These are phyloP conservation scores for Linanthus parryae DNA, from an alignment of 148 eudicot species.

Conservation along the genomic window DNA sequence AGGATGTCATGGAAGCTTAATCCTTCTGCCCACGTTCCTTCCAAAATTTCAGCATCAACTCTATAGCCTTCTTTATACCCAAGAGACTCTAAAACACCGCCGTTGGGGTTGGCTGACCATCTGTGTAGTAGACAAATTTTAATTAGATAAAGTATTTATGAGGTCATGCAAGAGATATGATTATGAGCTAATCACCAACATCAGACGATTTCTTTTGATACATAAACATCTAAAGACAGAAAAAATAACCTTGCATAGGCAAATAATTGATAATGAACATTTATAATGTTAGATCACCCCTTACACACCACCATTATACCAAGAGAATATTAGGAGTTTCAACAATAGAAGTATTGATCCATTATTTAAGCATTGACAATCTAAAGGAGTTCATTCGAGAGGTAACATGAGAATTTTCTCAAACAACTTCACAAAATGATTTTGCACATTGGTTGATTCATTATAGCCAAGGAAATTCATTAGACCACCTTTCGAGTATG, in stretches of 20 bases:
- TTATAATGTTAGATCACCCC: no score
- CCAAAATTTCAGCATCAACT: constrained; percentile 86
- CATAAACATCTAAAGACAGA: no score
- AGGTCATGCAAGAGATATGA: no score
- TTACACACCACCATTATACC: no score
- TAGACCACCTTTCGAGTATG: background rate
- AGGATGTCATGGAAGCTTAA: constrained; percentile 78
- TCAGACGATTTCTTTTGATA: no score
- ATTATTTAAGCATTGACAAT: no score
- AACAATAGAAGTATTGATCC: no score
- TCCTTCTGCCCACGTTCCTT: constrained; percentile 81
- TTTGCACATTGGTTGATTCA: background rate
- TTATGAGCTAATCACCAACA: no score
- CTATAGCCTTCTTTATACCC: constrained; percentile 92
- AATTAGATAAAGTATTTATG: no score
- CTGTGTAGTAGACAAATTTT: constrained; percentile 23
- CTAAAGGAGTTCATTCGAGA: background rate
- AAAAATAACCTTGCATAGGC: no score
- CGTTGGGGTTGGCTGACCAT: constrained; percentile 63
- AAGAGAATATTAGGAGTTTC: no score
- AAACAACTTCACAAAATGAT: background rate
- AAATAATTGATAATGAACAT: no score
- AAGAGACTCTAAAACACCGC: constrained; percentile 65
- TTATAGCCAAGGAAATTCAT: background rate
- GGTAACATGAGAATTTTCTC: background rate